Evolutionary conservation across 306 rosid genomes (phyloP).

Genomic region (Morella rubra): DNA sequence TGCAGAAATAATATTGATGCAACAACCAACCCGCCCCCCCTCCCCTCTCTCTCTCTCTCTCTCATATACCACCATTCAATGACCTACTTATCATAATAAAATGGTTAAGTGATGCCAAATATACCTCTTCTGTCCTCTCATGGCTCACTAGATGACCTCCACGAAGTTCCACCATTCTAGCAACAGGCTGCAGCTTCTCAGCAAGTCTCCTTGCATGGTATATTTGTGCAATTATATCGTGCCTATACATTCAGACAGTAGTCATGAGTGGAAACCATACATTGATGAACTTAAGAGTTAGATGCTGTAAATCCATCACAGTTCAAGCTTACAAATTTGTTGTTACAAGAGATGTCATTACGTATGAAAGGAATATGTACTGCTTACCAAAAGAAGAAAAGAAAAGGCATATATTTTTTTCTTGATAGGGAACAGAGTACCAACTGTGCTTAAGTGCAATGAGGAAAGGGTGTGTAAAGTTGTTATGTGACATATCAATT

Average conservation of each 20-base stretch:
- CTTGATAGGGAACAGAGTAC: background rate
- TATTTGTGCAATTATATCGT: slow-evolving; percentile 88
- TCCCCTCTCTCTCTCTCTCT: no score
- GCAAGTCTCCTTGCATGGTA: slow-evolving; percentile 75
- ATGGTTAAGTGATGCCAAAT: slow-evolving; percentile 1
- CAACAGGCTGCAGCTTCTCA: slow-evolving; percentile 73
- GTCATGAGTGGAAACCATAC: slow-evolving; percentile 23
- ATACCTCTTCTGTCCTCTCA: slow-evolving; percentile 87
- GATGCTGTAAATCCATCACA: background rate
- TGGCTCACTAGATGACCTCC: slow-evolving; percentile 98
- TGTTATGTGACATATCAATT: background rate
- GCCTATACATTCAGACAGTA: slow-evolving; percentile 42
- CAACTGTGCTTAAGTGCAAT: slow-evolving; percentile 11
- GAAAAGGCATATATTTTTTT: background rate
- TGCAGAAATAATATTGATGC: background rate
- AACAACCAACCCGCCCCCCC: no score
- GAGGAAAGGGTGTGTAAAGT: background rate
- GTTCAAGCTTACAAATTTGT: background rate
- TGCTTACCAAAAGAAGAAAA: no score
- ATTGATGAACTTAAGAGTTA: background rate
- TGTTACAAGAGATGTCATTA: background rate
- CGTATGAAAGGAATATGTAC: background rate
- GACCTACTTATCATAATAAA: background rate
- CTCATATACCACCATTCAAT: background rate
- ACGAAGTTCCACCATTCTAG: slow-evolving; percentile 88